A percentile compares a stretch with the other conserved stretches of the same genome.
phyloP scores from a whole-genome alignment of 2,329 filamentous ascomycete genomes.

The Penicillium griseofulvum region DNA sequence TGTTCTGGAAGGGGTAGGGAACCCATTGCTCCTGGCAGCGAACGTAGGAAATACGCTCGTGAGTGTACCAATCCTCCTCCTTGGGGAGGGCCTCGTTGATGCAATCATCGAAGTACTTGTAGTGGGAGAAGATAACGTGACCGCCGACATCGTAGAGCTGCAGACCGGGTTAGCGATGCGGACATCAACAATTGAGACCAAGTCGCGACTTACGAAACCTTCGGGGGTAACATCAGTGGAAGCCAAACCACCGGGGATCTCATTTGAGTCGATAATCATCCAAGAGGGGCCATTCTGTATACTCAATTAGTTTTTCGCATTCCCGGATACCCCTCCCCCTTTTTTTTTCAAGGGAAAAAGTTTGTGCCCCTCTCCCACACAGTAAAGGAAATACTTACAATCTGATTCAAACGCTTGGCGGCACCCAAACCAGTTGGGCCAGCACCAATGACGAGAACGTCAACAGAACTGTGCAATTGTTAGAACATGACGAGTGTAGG shows the following conservation, averaged over 20 bases:
- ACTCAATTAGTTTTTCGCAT: slow-evolving; percentile 24
- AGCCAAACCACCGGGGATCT: slow-evolving; percentile 91
- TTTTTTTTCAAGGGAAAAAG: slow-evolving; percentile 5
- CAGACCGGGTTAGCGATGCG: slow-evolving; percentile 3
- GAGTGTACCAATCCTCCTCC: slow-evolving; percentile 91
- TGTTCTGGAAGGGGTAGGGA: slow-evolving; percentile 99
- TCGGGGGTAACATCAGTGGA: slow-evolving; percentile 93
- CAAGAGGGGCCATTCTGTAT: slow-evolving; percentile 83
- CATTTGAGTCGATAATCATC: slow-evolving; percentile 90
- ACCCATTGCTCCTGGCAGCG: slow-evolving; percentile 97
- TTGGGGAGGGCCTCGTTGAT: slow-evolving; percentile 94
- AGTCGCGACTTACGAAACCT: slow-evolving; percentile 76
- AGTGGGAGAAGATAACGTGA: slow-evolving; percentile 99
- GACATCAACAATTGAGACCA: background rate
- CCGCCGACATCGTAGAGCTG: slow-evolving; percentile 98
- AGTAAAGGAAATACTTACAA: slow-evolving; percentile 59
- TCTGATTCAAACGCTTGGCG: slow-evolving; percentile 94
- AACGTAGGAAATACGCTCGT: slow-evolving; percentile 98
- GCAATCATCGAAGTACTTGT: slow-evolving; percentile 99
- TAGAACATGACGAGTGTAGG: background rate
- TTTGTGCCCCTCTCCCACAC: slow-evolving; percentile 2
- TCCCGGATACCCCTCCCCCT: slow-evolving; percentile 21
- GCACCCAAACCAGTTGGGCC: slow-evolving; percentile 96
- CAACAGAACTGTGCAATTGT: slow-evolving; percentile 66
- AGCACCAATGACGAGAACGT: slow-evolving; percentile 96